Evolutionary conservation across 495 filamentous ascomycete species (phyloP), one percentile per base, ranked within the genome.

Genomic region (Xylona heveae): DNA sequence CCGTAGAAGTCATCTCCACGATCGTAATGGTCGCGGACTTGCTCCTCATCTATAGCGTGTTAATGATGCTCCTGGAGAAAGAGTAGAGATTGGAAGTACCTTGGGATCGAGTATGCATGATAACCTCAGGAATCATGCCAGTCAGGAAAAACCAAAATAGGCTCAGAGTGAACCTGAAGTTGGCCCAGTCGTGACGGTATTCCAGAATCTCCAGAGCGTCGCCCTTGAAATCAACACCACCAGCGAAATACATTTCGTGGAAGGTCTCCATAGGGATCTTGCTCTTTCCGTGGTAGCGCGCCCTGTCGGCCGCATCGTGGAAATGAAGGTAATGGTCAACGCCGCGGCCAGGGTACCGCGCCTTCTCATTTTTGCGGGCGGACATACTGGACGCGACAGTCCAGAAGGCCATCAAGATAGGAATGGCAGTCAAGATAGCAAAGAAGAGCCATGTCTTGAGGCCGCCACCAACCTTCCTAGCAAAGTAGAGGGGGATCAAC

Each of bases 261-360:
- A 90, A 90, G 27, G 76, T 82, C 55, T 79, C 66, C 62, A 88
- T 70, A 30, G 80, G 74, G 38, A 90, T 82, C 55, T 76, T 81
- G 57, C 63, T 78, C 44, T 58, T 59, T 50, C 81, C 81, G 44
- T 61, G 55, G 57, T 78, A 91, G 52, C 70, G 79, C 37, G 60
- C 50, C 42, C 63, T 54, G 50, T 91, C 76, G 32, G 61, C 64
- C 37, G 70, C 61, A 38, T 71, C 76, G 58, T 80, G 75, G 63
- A 91, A 91, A 24, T 66, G 68, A 40, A 91, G 63, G 51, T 90
- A 90, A 53, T 79, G 63, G 52, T 88, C 78, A 37, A 91, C 61
- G 20, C 78, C 75, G 33, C 71, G 75, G 40, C 79, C 80, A 28
- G 80, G 74, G 35, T 65, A 61, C 38, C 55, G 71, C 45, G 62